These are phyloP conservation scores for Camellia lanceoleosa DNA, from an alignment of 148 eudicot species.

Conservation along the genomic window DNA sequence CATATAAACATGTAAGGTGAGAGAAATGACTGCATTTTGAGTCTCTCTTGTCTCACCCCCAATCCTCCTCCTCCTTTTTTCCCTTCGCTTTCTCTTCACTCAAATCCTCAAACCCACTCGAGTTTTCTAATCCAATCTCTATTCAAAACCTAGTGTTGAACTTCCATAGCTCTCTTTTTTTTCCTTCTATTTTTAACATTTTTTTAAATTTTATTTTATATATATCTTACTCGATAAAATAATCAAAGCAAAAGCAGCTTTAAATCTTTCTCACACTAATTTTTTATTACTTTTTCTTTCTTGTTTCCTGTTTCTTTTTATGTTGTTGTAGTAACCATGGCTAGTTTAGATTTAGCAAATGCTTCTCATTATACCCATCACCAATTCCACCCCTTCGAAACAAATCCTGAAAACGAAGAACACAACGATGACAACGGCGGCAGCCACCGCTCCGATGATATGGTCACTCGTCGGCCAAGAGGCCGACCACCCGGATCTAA, in stretches of 20 bases:
- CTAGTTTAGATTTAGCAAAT: slow-evolving; percentile 66
- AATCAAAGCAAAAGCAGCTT: no score
- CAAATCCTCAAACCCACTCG: slow-evolving; percentile 12
- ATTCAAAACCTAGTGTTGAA: slow-evolving; percentile 26
- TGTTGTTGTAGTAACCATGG: slow-evolving; percentile 47
- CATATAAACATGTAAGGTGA: slow-evolving; percentile 25
- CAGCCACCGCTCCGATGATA: slow-evolving; percentile 22
- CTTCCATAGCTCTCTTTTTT: not conserved
- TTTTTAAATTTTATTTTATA: no score
- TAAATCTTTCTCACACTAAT: slow-evolving; percentile 13
- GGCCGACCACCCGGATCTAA: slow-evolving; percentile 74
- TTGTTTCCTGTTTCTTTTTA: slow-evolving; percentile 17
- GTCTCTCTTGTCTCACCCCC: slow-evolving; percentile 21
- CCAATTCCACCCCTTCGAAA: slow-evolving; percentile 37
- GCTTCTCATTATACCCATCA: slow-evolving; percentile 44
- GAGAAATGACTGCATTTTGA: slow-evolving; percentile 43
- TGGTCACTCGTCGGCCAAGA: slow-evolving; percentile 53
- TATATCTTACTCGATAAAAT: no score
- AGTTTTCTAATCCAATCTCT: slow-evolving; percentile 17
- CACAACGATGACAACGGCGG: slow-evolving; percentile 12
- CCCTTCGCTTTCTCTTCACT: slow-evolving; percentile 25
- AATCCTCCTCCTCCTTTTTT: not conserved
- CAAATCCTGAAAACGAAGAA: slow-evolving; percentile 17
- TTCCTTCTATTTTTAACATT: not conserved
- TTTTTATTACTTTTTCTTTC: slow-evolving; percentile 21